phyloP scores from a whole-genome alignment of 805 yeast species.

The Saccharomycopsis sp. region DNA sequence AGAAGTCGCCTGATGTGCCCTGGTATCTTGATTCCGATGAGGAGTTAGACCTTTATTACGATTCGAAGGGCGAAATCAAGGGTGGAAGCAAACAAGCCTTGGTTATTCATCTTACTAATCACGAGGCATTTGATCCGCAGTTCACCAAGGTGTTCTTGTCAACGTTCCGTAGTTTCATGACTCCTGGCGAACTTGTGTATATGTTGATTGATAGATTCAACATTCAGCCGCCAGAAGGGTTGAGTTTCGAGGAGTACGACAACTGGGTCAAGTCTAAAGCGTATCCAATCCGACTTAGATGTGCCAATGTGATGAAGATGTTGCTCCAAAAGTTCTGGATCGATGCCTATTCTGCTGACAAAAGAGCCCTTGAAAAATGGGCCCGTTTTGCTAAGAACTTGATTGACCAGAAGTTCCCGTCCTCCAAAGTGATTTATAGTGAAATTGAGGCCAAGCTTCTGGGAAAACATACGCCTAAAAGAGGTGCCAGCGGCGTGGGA shows the following conservation, averaged over 20 bases:
- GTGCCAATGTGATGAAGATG: constrained; percentile 57
- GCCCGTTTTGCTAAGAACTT: constrained; percentile 36
- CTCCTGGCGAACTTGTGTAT: constrained; percentile 55
- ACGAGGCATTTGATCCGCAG: constrained; percentile 51
- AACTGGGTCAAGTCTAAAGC: constrained; percentile 70
- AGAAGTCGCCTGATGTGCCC: constrained; percentile 32
- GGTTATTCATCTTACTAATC: constrained; percentile 74
- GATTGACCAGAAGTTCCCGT: constrained; percentile 37
- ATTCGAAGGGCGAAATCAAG: constrained; percentile 62
- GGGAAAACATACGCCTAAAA: constrained; percentile 5
- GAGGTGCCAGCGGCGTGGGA: constrained; percentile 17
- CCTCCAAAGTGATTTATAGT: constrained; percentile 35
- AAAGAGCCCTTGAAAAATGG: constrained; percentile 33
- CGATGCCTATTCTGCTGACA: constrained; percentile 44
- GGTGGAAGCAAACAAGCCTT: constrained; percentile 82
- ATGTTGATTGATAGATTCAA: constrained; percentile 59
- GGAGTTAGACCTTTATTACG: constrained; percentile 52
- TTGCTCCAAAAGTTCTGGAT: constrained; percentile 70
- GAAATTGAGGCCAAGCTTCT: constrained; percentile 32
- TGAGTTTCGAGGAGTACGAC: constrained; percentile 74
- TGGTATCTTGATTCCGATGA: constrained; percentile 72
- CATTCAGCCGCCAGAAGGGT: constrained; percentile 77
- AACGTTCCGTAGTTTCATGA: constrained; percentile 71
- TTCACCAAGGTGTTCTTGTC: constrained; percentile 65
- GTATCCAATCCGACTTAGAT: constrained; percentile 57